phyloP scores from a whole-genome alignment of 2,329 filamentous ascomycete species.

The Cryphonectria nitschkei region DNA sequence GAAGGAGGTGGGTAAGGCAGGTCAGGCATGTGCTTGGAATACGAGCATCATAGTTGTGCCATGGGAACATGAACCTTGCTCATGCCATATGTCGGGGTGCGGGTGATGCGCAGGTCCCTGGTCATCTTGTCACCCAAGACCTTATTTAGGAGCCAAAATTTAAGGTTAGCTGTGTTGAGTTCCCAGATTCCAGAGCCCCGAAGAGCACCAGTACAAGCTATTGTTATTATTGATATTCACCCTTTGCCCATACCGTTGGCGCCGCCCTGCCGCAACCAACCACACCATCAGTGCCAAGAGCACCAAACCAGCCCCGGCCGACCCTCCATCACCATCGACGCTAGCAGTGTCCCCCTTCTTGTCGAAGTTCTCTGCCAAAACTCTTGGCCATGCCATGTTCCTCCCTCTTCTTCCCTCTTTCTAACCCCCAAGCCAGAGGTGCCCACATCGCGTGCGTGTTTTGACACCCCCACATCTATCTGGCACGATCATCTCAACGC shows the following conservation, averaged over 20 bases:
- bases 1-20: not conserved
- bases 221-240: not conserved
- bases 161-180: not conserved
- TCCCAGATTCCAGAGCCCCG: not conserved
- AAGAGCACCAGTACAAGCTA: not conserved
- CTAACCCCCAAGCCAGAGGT: not conserved
- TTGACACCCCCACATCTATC: not conserved
- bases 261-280: conserved; percentile 1
- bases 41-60: not conserved
- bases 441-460: not conserved
- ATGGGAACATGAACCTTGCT: not conserved
- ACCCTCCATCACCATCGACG: conserved; percentile 1
- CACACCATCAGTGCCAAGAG: conserved; percentile 3
- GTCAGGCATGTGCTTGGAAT: not conserved
- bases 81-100: not conserved
- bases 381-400: not conserved
- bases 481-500: not conserved
- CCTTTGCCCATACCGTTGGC: not conserved
- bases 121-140: not conserved
- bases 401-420: not conserved
- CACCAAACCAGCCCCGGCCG: not conserved
- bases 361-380: not conserved
- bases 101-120: too few relatives aligned
- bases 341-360: not conserved
- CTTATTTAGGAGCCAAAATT: not conserved